Base-by-base conservation (phyloP, 139 green algal genomes). In the Coelastrella sp. region DNA sequence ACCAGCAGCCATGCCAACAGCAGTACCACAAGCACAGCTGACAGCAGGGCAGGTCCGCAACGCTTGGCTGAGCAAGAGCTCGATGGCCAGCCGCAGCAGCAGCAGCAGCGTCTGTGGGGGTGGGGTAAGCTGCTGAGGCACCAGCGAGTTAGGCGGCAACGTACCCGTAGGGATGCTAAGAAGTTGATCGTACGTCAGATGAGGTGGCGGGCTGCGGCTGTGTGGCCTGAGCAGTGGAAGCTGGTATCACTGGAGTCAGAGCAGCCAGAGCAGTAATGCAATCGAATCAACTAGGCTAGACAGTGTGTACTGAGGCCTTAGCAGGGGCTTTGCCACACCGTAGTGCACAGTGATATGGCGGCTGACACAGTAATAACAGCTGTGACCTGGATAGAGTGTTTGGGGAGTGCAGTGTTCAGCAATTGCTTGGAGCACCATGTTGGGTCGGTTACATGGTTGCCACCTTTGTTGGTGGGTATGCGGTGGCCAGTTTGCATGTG, bases 191-290 rank as follows among this genome's bases (percentile, higher is more conserved):
- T 6, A 5, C 22, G 22, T 19, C 13, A 16, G 7, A 16, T 11
- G n/a, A 80, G 74, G 22, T 13, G 74, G 7, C 11, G 74, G 7
- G 74, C 74, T 57, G 74, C 74, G 6, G 74, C 74, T 58, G 23
- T 80, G 7, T 80, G 74, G 74, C 74, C 74, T 11, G 7, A 80
- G 22, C 74, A 80, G 74, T 80, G 74, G 22, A n/a, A n/a, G n/a
- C n/a, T n/a, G n/a, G n/a, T n/a, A n/a, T n/a, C n/a, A n/a, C n/a
- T n/a, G n/a, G 61, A 71, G 61, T 13, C 61, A 71, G 11, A 71
- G 2, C 61, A 71, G 11, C 1, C 11, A 13, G 6, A 76, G 68
- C 68, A 76, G 68, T 76, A n/a, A n/a, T n/a, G n/a, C n/a, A n/a
- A n/a, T n/a, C n/a, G n/a, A n/a, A n/a, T n/a, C n/a, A n/a, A n/a